phyloP scores from a whole-genome alignment of 257 asterid genomes.

The Ballota nigra region DNA sequence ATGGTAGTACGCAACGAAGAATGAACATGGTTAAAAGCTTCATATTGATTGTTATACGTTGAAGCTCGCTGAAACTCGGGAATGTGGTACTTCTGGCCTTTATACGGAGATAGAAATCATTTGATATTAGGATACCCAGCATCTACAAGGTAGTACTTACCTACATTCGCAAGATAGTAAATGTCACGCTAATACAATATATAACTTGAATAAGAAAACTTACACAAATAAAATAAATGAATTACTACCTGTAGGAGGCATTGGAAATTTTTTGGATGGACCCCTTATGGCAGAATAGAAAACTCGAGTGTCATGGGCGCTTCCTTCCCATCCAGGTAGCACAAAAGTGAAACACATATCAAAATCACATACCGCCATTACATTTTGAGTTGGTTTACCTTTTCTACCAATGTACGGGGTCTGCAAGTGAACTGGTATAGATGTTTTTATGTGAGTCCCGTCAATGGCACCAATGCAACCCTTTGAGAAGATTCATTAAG shows the following conservation, averaged over 20 bases:
- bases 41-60: background rate
- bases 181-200: background rate
- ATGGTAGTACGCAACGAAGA: background rate
- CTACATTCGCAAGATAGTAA: background rate
- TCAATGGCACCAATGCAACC: background rate
- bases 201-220: background rate
- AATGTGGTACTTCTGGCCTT: background rate
- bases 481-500: background rate
- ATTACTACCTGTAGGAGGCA: background rate
- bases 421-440: background rate
- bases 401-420: background rate
- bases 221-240: background rate
- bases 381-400: background rate
- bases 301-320: background rate
- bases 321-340: background rate
- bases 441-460: background rate
- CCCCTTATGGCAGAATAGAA: background rate
- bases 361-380: background rate
- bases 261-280: background rate
- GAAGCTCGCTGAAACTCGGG: background rate
- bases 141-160: background rate
- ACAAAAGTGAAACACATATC: background rate
- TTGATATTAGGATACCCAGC: background rate
- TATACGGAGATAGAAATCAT: background rate
- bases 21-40: background rate